A percentile compares a stretch with the other conserved stretches of the same genome.
Conservation (phyloP, 2,329 filamentous ascomycete species). For the Chlorencoelia australis region DNA sequence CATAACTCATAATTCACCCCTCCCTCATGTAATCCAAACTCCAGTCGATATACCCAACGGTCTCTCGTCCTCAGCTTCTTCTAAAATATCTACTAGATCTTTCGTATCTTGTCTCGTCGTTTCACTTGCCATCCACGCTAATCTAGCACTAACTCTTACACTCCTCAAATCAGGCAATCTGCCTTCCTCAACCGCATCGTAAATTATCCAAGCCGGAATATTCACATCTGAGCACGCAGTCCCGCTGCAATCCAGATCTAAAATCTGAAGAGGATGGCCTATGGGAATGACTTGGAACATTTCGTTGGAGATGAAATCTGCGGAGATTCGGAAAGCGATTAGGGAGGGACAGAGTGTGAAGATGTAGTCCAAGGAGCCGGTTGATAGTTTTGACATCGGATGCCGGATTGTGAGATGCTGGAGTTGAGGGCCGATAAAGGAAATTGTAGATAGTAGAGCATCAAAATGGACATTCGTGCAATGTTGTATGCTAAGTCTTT, state of each 20-base stretch:
- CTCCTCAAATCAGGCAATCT: slow-evolving; percentile 22
- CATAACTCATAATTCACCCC: too few species aligned
- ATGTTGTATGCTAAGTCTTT: slow-evolving; percentile 25
- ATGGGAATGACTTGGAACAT: slow-evolving; percentile 16
- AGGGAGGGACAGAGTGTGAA: slow-evolving; percentile 20
- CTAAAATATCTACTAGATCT: slow-evolving; percentile 22
- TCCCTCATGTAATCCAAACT: slow-evolving; percentile 12
- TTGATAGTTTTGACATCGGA: slow-evolving; percentile 23
- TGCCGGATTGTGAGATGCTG: slow-evolving; percentile 26
- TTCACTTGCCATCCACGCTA: slow-evolving; percentile 24
- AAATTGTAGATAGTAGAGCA: slow-evolving; percentile 15
- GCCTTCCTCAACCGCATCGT: slow-evolving; percentile 21
- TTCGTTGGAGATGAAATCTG: slow-evolving; percentile 23
- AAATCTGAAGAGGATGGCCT: slow-evolving; percentile 19
- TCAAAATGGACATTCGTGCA: slow-evolving; percentile 20
- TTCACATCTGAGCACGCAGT: slow-evolving; percentile 19
- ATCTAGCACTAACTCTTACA: slow-evolving; percentile 22
- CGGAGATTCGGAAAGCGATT: slow-evolving; percentile 22
- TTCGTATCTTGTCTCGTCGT: slow-evolving; percentile 14
- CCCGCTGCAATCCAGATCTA: slow-evolving; percentile 27
- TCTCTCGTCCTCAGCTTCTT: slow-evolving; percentile 21
- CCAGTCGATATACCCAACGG: slow-evolving; percentile 19
- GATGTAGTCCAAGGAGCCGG: slow-evolving; percentile 17
- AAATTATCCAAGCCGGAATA: slow-evolving; percentile 17
- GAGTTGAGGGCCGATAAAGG: slow-evolving; percentile 19